A percentile compares a stretch with the other conserved stretches of the same genome.
phyloP scores from a whole-genome alignment of 1,284 basidiomycete species.

The Golubevia sp. region DNA sequence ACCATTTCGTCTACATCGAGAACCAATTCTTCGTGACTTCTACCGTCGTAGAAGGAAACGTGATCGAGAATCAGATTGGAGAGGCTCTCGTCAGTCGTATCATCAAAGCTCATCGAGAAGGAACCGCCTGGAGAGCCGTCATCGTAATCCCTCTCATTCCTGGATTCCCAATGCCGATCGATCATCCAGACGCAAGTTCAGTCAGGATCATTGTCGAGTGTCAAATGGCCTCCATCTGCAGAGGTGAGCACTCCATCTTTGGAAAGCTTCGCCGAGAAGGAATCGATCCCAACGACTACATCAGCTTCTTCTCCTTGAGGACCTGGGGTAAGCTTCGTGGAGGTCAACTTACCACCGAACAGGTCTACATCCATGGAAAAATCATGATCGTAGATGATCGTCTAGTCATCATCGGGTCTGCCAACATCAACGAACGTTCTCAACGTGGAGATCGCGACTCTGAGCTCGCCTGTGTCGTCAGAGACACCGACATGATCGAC shows the following conservation, averaged over 20 bases:
- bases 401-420: conserved; percentile 96
- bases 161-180: conserved; percentile 90
- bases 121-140: conserved; percentile 85
- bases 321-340: conserved; percentile 91
- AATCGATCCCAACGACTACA: conserved; percentile 91
- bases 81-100: conserved; percentile 91
- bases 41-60: conserved; percentile 83
- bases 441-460: conserved; percentile 95
- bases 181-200: conserved; percentile 87
- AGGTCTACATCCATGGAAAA: conserved; percentile 65
- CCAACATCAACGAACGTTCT: conserved; percentile 97
- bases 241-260: conserved; percentile 92
- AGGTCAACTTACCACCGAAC: conserved; percentile 85
- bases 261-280: conserved; percentile 81
- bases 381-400: conserved; percentile 94
- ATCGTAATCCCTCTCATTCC: conserved; percentile 91
- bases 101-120: conserved; percentile 81
- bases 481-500: conserved; percentile 92
- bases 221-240: conserved; percentile 68
- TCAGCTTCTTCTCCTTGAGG: conserved; percentile 86
- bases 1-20: conserved; percentile 73
- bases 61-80: conserved; percentile 90
- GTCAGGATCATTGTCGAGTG: conserved; percentile 65
- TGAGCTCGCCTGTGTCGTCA: conserved; percentile 86
- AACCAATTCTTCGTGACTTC: conserved; percentile 99